Conservation (phyloP, 2,329 filamentous ascomycete species). For the Fusarium pininemorale region DNA sequence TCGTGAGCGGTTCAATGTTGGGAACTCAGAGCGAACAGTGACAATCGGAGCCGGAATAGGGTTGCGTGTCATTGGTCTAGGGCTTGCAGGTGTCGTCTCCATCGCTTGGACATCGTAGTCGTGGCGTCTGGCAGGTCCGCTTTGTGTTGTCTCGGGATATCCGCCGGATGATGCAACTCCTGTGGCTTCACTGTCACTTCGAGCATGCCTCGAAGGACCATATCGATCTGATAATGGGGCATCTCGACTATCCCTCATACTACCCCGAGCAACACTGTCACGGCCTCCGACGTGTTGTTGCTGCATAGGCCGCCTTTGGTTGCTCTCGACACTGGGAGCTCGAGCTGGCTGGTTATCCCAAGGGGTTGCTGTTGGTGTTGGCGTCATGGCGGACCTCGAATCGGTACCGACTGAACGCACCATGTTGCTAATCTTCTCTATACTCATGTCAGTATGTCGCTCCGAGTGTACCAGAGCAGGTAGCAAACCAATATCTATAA, state of each 20-base stretch:
- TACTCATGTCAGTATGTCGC: slow-evolving; percentile 33
- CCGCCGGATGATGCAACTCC: slow-evolving; percentile 79
- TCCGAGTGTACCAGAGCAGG: slow-evolving; percentile 30
- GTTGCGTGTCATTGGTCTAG: slow-evolving; percentile 77
- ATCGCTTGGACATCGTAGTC: slow-evolving; percentile 97
- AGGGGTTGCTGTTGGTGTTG: slow-evolving; percentile 66
- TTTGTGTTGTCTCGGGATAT: slow-evolving; percentile 80
- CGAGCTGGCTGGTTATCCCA: slow-evolving; percentile 74
- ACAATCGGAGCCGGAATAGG: slow-evolving; percentile 91
- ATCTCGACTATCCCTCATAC: slow-evolving; percentile 61
- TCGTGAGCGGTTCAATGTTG: slow-evolving; percentile 88
- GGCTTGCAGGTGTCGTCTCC: slow-evolving; percentile 84
- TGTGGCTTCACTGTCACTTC: slow-evolving; percentile 82
- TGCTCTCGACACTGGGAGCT: slow-evolving; percentile 60
- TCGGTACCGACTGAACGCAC: slow-evolving; percentile 82
- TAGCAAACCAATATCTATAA: slow-evolving; percentile 82
- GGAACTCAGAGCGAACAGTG: slow-evolving; percentile 96
- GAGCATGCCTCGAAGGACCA: slow-evolving; percentile 65
- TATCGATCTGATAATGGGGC: slow-evolving; percentile 56
- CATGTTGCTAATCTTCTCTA: slow-evolving; percentile 95
- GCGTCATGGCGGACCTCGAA: slow-evolving; percentile 60
- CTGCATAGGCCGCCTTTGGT: slow-evolving; percentile 47
- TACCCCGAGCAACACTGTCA: slow-evolving; percentile 52
- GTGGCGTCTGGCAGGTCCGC: slow-evolving; percentile 76
- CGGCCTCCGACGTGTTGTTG: slow-evolving; percentile 41